Percentiles rank a stretch among this genome's conserved stretches.
Evolutionary conservation across 192 early-diverging fungal genomes (phyloP).

Genomic region (Coemansia sp.): DNA sequence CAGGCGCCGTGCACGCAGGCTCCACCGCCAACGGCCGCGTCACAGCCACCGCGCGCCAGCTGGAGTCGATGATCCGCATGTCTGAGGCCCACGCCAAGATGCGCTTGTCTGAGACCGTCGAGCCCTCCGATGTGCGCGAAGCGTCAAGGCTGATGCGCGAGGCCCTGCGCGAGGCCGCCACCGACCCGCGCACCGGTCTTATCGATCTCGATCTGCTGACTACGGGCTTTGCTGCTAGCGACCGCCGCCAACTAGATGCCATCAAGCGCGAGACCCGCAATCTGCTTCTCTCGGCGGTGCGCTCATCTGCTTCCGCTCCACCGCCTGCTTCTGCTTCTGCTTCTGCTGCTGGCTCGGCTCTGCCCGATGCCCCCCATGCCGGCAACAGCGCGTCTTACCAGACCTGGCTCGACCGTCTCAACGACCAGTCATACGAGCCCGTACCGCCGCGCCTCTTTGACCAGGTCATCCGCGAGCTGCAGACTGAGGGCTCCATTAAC

Average conservation of each 20-base stretch:
- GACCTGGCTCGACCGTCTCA: slow-evolving; percentile 48
- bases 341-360: not conserved
- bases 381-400: slow-evolving; percentile 35
- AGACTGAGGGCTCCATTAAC: slow-evolving; percentile 56
- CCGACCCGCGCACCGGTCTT: slow-evolving; percentile 90
- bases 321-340: not conserved
- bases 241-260: slow-evolving; percentile 60
- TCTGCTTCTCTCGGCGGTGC: slow-evolving; percentile 46
- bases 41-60: slow-evolving; percentile 93
- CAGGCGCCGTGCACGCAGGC: slow-evolving; percentile 46
- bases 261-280: slow-evolving; percentile 49
- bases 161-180: slow-evolving; percentile 89
- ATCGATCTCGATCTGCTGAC: slow-evolving; percentile 92
- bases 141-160: slow-evolving; percentile 84
- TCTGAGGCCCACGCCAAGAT: slow-evolving; percentile 91
- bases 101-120: slow-evolving; percentile 78
- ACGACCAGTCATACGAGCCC: slow-evolving; percentile 49
- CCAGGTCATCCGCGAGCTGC: slow-evolving; percentile 59
- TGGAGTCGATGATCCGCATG: slow-evolving; percentile 97
- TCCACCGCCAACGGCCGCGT: slow-evolving; percentile 59
- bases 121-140: slow-evolving; percentile 82
- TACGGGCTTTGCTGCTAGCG: slow-evolving; percentile 84
- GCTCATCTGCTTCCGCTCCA: slow-evolving; percentile 12
- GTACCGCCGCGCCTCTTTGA: slow-evolving; percentile 61
- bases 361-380: slow-evolving; percentile 22